A percentile compares a stretch with the other conserved stretches of the same genome.
These are phyloP conservation scores for Corylus americana DNA, from an alignment of 306 rosid species.

Conservation along the genomic window DNA sequence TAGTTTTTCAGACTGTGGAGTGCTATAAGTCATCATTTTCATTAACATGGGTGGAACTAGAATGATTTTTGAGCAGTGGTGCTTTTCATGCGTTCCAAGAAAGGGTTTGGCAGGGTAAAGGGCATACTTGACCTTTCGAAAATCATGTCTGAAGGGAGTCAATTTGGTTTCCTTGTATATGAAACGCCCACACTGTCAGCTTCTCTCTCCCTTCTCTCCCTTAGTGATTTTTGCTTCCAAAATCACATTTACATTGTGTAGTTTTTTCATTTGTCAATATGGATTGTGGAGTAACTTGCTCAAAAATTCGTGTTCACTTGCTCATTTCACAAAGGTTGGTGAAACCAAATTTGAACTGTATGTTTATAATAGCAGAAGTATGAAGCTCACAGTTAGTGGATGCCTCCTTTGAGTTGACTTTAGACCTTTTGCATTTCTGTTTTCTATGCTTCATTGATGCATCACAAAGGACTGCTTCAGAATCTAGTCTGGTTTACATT, in stretches of 20 bases:
- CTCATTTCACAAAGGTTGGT: neutral
- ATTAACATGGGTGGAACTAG: neutral
- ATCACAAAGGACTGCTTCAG: neutral
- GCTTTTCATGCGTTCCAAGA: neutral
- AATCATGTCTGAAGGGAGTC: neutral
- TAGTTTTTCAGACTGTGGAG: neutral
- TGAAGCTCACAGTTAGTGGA: neutral
- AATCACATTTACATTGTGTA: neutral
- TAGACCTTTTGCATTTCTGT: neutral
- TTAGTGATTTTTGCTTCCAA: neutral
- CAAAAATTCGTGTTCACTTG: neutral
- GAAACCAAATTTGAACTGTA: neutral
- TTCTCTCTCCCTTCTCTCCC: neutral
- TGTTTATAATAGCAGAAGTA: neutral
- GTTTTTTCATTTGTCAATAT: neutral
- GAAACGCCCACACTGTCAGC: neutral
- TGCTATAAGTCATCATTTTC: neutral
- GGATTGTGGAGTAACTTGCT: neutral
- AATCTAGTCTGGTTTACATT: neutral
- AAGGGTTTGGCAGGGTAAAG: neutral
- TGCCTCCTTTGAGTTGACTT: neutral
- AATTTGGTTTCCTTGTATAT: neutral
- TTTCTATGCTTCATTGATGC: neutral
- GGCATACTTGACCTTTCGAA: neutral
- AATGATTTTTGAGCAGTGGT: neutral